These are phyloP conservation scores for Colletotrichum ledebouriae DNA, from an alignment of 2,329 filamentous ascomycete species.

Conservation along the genomic window DNA sequence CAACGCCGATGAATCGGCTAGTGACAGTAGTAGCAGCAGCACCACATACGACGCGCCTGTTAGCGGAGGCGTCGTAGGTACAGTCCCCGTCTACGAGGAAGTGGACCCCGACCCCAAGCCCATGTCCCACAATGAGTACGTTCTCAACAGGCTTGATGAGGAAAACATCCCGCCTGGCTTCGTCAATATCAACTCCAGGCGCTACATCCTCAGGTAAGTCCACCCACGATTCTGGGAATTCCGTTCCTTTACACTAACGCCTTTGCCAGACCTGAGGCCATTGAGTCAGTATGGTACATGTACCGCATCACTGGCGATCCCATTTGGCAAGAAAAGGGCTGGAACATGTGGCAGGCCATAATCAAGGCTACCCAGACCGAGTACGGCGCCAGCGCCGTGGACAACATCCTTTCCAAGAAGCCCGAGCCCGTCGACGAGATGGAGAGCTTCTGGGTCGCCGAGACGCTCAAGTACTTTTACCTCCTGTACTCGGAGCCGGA, in stretches of 20 bases:
- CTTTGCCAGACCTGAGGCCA: constrained; percentile 78
- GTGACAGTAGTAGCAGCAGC: constrained; percentile 19
- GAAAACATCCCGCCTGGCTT: constrained; percentile 66
- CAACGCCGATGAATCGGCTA: constrained; percentile 24
- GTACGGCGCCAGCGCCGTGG: constrained; percentile 78
- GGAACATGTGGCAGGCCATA: constrained; percentile 85
- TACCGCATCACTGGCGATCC: constrained; percentile 89
- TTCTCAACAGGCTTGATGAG: constrained; percentile 59
- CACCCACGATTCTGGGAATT: constrained; percentile 47
- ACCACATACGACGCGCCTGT: constrained; percentile 41
- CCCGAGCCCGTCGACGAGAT: constrained; percentile 71
- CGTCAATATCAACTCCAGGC: constrained; percentile 56
- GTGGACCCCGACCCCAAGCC: constrained; percentile 57
- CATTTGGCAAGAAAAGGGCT: constrained; percentile 83
- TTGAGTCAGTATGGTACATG: constrained; percentile 90
- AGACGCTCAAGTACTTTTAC: constrained; percentile 95
- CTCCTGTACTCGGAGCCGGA: constrained; percentile 79
- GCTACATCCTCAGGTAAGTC: constrained; percentile 74
- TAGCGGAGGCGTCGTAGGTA: constrained; percentile 43
- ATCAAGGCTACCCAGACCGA: constrained; percentile 74
- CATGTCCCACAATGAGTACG: constrained; percentile 67
- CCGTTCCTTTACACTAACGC: constrained; percentile 42
- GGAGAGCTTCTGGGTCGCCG: constrained; percentile 92
- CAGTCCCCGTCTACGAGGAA: constrained; percentile 48
- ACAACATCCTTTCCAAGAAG: constrained; percentile 67